These are phyloP conservation scores for Filobasidium uniguttulatum DNA, from an alignment of 1,284 basidiomycete species.

Conservation along the genomic window DNA sequence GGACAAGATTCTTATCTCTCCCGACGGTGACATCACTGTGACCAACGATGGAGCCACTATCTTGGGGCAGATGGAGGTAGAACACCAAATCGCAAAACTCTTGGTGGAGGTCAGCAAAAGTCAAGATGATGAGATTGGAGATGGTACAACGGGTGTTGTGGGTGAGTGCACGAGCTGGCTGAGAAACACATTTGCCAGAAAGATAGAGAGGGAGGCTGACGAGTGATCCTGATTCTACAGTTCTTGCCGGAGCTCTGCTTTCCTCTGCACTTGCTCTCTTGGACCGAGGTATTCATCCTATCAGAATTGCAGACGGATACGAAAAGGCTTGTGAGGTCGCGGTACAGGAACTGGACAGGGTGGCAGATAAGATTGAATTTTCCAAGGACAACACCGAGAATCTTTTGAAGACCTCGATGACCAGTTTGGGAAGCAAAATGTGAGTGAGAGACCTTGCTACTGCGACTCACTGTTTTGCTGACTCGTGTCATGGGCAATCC, in stretches of 20 bases:
- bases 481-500: constrained; percentile 1
- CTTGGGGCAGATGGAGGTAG: constrained; percentile 90
- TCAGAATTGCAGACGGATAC: constrained; percentile 96
- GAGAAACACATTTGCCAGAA: too few relatives aligned
- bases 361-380: constrained; percentile 75
- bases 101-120: constrained; percentile 86
- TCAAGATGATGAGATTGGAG: constrained; percentile 98
- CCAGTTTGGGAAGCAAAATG: constrained; percentile 96
- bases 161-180: too few relatives aligned
- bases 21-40: constrained; percentile 97
- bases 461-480: background rate
- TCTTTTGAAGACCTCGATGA: constrained; percentile 87
- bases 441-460: constrained; percentile 32
- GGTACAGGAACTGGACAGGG: constrained; percentile 75
- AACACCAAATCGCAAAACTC: constrained; percentile 96
- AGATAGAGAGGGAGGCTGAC: too few relatives aligned
- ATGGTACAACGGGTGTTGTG: constrained; percentile 97
- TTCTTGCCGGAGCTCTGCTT: constrained; percentile 88
- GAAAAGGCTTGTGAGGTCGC: constrained; percentile 86
- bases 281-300: constrained; percentile 94
- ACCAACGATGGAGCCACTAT: constrained; percentile 98
- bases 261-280: constrained; percentile 52
- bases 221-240: constrained; percentile 39
- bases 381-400: constrained; percentile 69
- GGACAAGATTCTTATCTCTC: constrained; percentile 97